Base-by-base conservation (phyloP, 352 stramenopile genomes). In the Discostella stelligera region DNA sequence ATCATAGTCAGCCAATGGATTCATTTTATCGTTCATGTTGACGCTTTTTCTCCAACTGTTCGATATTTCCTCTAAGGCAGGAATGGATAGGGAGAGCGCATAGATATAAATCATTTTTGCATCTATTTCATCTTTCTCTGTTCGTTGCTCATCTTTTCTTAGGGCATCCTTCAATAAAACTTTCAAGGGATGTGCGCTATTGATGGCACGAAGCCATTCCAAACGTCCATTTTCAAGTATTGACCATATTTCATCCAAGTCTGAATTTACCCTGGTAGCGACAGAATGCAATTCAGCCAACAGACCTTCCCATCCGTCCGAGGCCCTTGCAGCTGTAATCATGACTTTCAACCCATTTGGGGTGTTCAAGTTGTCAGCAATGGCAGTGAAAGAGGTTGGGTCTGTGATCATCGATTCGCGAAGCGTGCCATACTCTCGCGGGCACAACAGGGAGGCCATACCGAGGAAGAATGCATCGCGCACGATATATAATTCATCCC, bases 51-150 rank as follows among this genome's bases (percentile, higher is more conserved):
- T 63, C 79, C 82, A 89, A 23, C 48, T 25, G 59, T 83, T 46
- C 7, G 67, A 74, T 64, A 41, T 37, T 39, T 70, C 30, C 27
- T 74, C 52, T 44, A 89, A 58, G 27, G 16, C 16, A 50, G 68
- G 67, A 56, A 88, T 72, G 14, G 71, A 80, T 41, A 88, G 48
- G 23, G 63, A 78, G 9, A 89, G 21, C 25, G 74, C 63, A 60
- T 89, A 89, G 14, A 89, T 89, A 64, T 77, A 89, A 8, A 88
- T 61, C 82, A 89, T 89, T 71, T 83, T 86, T 14, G 77, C 72
- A 76, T 89, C 82, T 37, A 80, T 77, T 16, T 74, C 74, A 80
- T 88, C 81, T 37, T 79, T 82, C 20, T 79, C 66, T 55, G 58
- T 82, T 39, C 53, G 54, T 39, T 63, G 61, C 8, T 69, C 55